These are phyloP conservation scores for Halocafeteria seosinensis DNA, from an alignment of 108 stramenopile genomes.

Conservation along the genomic window DNA sequence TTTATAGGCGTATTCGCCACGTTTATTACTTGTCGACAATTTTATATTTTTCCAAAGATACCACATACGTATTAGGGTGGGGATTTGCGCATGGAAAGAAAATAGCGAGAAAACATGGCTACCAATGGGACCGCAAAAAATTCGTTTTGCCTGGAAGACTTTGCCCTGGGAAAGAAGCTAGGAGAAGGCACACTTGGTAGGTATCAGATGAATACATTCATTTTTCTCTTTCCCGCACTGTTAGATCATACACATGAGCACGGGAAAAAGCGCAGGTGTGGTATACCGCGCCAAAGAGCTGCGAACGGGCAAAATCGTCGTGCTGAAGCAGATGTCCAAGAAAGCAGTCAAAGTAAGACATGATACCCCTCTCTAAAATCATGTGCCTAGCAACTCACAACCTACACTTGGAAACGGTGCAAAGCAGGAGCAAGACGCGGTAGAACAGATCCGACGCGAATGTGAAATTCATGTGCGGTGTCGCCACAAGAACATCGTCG, in stretches of 20 bases:
- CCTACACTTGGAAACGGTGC: background rate
- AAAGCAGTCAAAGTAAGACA: background rate
- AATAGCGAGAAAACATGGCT: too few relatives aligned
- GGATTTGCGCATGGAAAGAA: too few relatives aligned
- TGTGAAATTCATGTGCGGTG: constrained; percentile 25
- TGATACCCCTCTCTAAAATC: background rate
- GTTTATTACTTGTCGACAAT: too few relatives aligned
- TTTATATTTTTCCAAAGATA: too few relatives aligned
- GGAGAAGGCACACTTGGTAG: background rate
- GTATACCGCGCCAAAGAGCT: background rate
- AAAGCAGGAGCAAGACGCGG: background rate
- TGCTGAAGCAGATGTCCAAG: background rate
- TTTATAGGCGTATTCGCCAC: too few relatives aligned
- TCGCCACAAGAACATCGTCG: constrained; percentile 29
- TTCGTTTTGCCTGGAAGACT: too few relatives aligned
- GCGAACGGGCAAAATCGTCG: background rate
- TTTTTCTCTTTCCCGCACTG: background rate
- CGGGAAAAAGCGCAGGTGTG: background rate
- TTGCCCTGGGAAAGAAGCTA: background rate
- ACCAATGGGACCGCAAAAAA: too few relatives aligned
- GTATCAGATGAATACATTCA: background rate
- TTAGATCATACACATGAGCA: background rate
- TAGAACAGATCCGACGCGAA: constrained; percentile 22
- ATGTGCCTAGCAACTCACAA: background rate
- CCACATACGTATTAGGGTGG: too few relatives aligned